Conservation (phyloP, 495 filamentous ascomycete species). For the Penicilliopsis zonata region DNA sequence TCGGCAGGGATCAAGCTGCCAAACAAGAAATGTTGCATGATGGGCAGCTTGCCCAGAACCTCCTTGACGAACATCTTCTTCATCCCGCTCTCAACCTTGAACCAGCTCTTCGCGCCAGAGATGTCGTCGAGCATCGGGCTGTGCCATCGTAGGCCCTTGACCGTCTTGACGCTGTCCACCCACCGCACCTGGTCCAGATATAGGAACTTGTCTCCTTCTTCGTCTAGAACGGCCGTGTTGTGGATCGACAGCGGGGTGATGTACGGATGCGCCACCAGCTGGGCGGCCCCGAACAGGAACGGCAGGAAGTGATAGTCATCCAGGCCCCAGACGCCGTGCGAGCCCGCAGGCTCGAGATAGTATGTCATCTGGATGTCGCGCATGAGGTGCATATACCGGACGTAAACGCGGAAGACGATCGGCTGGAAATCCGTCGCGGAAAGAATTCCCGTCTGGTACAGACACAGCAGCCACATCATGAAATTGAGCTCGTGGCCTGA, state of each 20-base stretch:
- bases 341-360: slow-evolving; percentile 90
- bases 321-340: slow-evolving; percentile 91
- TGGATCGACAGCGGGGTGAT: slow-evolving; percentile 84
- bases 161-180: slow-evolving; percentile 92
- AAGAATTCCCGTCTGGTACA: slow-evolving; percentile 67
- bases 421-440: slow-evolving; percentile 50
- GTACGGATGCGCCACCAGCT: slow-evolving; percentile 76
- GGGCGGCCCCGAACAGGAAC: slow-evolving; percentile 90
- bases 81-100: slow-evolving; percentile 91
- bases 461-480: slow-evolving; percentile 82
- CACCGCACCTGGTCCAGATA: slow-evolving; percentile 89
- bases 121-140: slow-evolving; percentile 98
- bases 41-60: slow-evolving; percentile 85
- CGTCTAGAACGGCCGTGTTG: slow-evolving; percentile 72
- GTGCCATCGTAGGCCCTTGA: slow-evolving; percentile 92
- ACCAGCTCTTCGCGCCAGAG: slow-evolving; percentile 80
- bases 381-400: slow-evolving; percentile 67
- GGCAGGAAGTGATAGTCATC: slow-evolving; percentile 97
- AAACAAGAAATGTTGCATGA: slow-evolving; percentile 98
- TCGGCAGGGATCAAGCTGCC: slow-evolving; percentile 69
- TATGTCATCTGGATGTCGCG: slow-evolving; percentile 81
- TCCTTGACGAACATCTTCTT: slow-evolving; percentile 90
- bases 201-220: slow-evolving; percentile 68
- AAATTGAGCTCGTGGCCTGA: slow-evolving; percentile 97
- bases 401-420: slow-evolving; percentile 66